Base-by-base conservation (phyloP, 2,329 filamentous ascomycete genomes). In the Pseudogymnoascus sp. region DNA sequence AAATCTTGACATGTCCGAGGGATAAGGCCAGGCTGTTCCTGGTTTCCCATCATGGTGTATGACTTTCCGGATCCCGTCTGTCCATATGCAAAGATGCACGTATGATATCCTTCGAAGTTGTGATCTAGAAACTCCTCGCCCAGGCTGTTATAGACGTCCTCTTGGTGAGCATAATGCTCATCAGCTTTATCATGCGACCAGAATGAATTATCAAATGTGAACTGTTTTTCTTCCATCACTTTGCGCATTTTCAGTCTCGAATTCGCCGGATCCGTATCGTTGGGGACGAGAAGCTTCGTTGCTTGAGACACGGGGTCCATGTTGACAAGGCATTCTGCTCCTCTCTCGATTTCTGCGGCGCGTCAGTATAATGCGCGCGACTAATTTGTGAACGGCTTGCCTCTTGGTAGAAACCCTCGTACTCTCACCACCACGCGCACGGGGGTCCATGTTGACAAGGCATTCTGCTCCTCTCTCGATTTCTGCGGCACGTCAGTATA, bases 51-150 rank as follows among this genome's bases (percentile, higher is more conserved):
- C 86, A 89, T 99, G 43, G 94, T 97, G 77, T 97, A 99, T 73
- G 91, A 96, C 79, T 99, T 99, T 60, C 94, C 94, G 0, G 92
- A 96, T 23, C 94, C 94, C 0, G 94, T 99, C 79, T 99, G 94
- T 10, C 94, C 94, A 72, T 99, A 97, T 65, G 94, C 94, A 73
- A 99, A 97, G 69, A 99, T 99, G 75, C 94, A 99, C 0, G 94
- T 99, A 76, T 99, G 93, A 78, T 99, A 99, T 66, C 94, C 94
- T 73, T 97, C 92, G 71, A 99, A 99, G 78, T 99, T 99, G 81
- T 99, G 94, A 75, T 99, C 94, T 66, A 99, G 83, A 69, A 99
- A 97, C 72, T 97, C 94, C 74, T 97, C 92, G 62, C 94, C 94
- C 23, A 99, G 83, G 64, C 89, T 89, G 71, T 94, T 91, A 80